Base-by-base conservation (phyloP, 169 alveolate species). In the Eimeria sp. region DNA sequence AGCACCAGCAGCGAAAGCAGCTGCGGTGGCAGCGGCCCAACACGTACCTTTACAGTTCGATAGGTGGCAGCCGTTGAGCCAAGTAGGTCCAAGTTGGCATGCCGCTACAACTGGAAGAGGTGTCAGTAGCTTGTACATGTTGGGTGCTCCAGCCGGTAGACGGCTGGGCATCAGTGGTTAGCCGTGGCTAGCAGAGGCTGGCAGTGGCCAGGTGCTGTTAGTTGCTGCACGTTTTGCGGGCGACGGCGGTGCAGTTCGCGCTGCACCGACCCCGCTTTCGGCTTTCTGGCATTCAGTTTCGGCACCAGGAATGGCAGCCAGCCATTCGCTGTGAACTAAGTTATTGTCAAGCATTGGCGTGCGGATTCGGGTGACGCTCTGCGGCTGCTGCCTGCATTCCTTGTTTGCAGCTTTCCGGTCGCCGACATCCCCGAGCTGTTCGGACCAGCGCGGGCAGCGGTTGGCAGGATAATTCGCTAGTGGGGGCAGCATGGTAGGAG, bases 1-100 rank as follows among this genome's bases (percentile, higher is more conserved):
- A 13, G 80, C 51, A 20, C 80, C 61, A 45, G 40, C n/a, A 45
- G 86, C 58, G 86, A 16, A 40, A 75, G 87, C 65, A 76, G 87
- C 87, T 18, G 87, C 63, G 25, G 87, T 40, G 47, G 87, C 87
- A 45, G 87, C 61, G 61, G 58, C 34, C 47, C 58, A 16, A 22
- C 65, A 76, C 57, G 11, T 16, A 75, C 58, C 57, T 47, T 76
- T 40, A 76, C 63, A 76, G 65, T 43, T 43, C 61, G 63, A 40
- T 76, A 22, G 63, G 61, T 20, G 87, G 40, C 40, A 47, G 57
- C 61, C 40, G 10, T 58, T 45, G 65, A 10, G 87, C 61, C 87
- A 76, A 76, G 25, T 10, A 40, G 61, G 61, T 58, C 61, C 45
- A n/a, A 40, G 11, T 18, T 76, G 87, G 87, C 87, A 10, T n/a